Percentiles rank a stretch among this genome's conserved stretches.
phyloP scores from a whole-genome alignment of 768 basidiomycete species.

The Lactarius hengduanensis region DNA sequence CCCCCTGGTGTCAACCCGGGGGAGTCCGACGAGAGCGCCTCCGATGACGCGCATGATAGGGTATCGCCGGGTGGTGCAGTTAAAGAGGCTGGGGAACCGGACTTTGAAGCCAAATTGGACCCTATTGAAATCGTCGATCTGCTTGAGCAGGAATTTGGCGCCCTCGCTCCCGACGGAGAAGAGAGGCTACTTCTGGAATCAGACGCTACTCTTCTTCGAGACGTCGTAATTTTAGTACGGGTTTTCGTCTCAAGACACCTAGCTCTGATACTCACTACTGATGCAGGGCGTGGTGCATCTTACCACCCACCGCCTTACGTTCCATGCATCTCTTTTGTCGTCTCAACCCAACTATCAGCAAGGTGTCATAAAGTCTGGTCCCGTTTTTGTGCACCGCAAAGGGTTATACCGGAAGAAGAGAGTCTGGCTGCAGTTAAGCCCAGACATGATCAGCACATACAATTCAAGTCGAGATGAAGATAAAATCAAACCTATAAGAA shows the following conservation, averaged over 20 bases:
- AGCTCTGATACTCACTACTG: conserved; percentile 12
- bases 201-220: conserved; percentile 49
- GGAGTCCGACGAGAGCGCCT: conserved; percentile 25
- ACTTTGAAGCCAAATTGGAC: conserved; percentile 36
- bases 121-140: conserved; percentile 49
- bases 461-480: conserved; percentile 54
- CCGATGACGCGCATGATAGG: conserved; percentile 32
- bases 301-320: conserved; percentile 62
- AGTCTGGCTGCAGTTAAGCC: conserved; percentile 61
- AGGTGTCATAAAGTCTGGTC: conserved; percentile 49
- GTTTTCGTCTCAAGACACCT: conserved; percentile 24
- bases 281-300: conserved; percentile 56
- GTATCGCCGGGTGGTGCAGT: background rate
- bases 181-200: conserved; percentile 53
- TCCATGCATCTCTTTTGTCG: conserved; percentile 61
- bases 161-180: conserved; percentile 43
- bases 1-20: conserved; percentile 6
- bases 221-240: conserved; percentile 48
- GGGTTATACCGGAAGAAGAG: conserved; percentile 48
- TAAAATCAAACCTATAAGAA: conserved; percentile 49
- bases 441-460: conserved; percentile 60
- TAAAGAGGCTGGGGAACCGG: background rate
- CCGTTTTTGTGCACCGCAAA: conserved; percentile 47
- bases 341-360: conserved; percentile 38
- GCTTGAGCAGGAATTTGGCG: conserved; percentile 57